Conservation (phyloP, 495 filamentous ascomycete species). For the Aspergillus carlsbadensis region DNA sequence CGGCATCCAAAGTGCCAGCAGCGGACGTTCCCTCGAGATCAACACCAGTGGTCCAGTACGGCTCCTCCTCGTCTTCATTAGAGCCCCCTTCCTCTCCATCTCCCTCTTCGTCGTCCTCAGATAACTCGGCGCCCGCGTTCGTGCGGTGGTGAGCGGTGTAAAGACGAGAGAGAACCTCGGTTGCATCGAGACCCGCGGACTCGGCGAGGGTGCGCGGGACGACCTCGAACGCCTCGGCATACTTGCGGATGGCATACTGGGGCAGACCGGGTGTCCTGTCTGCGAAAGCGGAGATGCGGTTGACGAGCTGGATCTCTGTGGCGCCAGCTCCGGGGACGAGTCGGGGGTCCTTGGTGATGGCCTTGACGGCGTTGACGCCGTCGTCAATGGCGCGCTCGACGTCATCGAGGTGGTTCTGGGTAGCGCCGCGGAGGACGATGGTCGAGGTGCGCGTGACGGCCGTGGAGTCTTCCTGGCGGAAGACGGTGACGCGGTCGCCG, state of each 20-base stretch:
- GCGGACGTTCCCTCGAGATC: constrained; percentile 86
- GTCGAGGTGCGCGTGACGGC: constrained; percentile 91
- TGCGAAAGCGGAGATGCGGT: constrained; percentile 81
- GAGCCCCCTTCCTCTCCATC: constrained; percentile 41
- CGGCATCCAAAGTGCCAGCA: constrained; percentile 80
- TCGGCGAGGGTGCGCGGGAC: constrained; percentile 91
- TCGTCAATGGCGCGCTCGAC: constrained; percentile 97
- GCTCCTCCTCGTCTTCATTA: constrained; percentile 55
- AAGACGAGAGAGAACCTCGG: constrained; percentile 84
- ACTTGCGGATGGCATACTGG: constrained; percentile 96
- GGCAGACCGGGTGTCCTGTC: constrained; percentile 90
- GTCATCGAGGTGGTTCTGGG: constrained; percentile 96
- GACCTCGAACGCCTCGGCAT: constrained; percentile 96
- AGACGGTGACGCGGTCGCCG: constrained; percentile 97
- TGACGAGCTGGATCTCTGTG: constrained; percentile 91
- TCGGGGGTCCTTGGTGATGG: constrained; percentile 88
- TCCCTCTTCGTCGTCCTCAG: constrained; percentile 30
- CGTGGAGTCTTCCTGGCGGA: constrained; percentile 92
- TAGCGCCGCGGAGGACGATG: constrained; percentile 91
- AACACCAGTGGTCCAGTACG: constrained; percentile 86
- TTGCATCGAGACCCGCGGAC: constrained; percentile 91
- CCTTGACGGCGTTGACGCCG: constrained; percentile 98
- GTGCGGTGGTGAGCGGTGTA: constrained; percentile 86
- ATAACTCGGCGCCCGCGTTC: constrained; percentile 24
- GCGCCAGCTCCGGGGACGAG: constrained; percentile 95